phyloP scores from a whole-genome alignment of 371 early-diverging fungal genomes.

The Mortierella sp. region DNA sequence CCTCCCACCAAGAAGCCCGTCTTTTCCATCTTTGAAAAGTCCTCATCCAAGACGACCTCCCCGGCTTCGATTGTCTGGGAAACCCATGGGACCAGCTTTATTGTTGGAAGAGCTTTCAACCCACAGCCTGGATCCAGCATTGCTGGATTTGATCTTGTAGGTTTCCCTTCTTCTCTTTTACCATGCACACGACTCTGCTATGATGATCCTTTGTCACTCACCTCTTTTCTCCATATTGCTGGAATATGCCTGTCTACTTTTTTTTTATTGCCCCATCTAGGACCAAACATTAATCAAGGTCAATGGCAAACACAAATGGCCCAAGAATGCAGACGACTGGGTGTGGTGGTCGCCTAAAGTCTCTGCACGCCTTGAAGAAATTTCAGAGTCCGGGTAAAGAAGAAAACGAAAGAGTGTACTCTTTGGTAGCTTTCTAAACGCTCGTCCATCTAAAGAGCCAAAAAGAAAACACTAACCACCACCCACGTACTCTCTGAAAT shows the following conservation, averaged over 20 bases:
- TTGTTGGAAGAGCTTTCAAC: constrained; percentile 46
- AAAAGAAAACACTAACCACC: no score
- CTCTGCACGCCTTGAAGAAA: constrained; percentile 60
- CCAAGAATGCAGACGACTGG: constrained; percentile 86
- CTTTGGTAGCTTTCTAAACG: no score
- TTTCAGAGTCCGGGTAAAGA: constrained; percentile 70
- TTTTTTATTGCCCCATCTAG: constrained; percentile 22
- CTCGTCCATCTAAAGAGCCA: no score
- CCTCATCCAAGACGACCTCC: constrained; percentile 1
- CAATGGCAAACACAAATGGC: constrained; percentile 68
- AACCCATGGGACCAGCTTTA: constrained; percentile 37
- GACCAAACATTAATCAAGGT: constrained; percentile 80
- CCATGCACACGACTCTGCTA: no score
- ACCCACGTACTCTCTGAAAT: no score
- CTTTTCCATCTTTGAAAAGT: constrained; percentile 48
- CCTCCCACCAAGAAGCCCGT: constrained; percentile 34
- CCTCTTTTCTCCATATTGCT: not conserved
- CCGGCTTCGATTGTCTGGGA: constrained; percentile 23
- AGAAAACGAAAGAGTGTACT: constrained; percentile 4
- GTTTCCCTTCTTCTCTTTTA: not conserved
- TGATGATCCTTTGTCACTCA: not conserved
- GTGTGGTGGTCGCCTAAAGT: constrained; percentile 69
- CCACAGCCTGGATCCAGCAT: constrained; percentile 58
- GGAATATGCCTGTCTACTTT: not conserved
- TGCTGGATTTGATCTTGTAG: constrained; percentile 86